A percentile compares a stretch with the other conserved stretches of the same genome.
Conservation (phyloP, 2,329 filamentous ascomycete genomes). For the Chalaropsis thielavioides region DNA sequence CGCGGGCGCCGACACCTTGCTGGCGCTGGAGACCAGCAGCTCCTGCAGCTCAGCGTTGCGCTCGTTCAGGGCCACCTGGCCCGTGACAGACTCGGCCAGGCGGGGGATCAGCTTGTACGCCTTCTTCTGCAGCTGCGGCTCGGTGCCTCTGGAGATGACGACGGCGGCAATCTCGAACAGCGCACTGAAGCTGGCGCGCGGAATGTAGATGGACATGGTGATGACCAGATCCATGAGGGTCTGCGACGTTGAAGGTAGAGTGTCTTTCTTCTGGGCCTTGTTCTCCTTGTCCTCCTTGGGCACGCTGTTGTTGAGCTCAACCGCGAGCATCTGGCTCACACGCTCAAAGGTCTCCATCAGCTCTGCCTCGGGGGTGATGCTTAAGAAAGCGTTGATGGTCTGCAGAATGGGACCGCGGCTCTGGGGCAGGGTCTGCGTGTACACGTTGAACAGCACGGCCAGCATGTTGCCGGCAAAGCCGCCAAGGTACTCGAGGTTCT, state of each 20-base stretch:
- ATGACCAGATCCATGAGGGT: constrained; percentile 95
- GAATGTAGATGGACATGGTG: constrained; percentile 86
- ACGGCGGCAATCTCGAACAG: constrained; percentile 78
- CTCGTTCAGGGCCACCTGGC: constrained; percentile 59
- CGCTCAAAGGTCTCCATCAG: constrained; percentile 78
- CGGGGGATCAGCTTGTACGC: constrained; percentile 95
- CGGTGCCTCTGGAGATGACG: constrained; percentile 65
- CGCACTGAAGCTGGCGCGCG: constrained; percentile 66
- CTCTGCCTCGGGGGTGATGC: constrained; percentile 65
- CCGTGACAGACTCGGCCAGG: constrained; percentile 65
- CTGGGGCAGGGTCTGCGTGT: constrained; percentile 88
- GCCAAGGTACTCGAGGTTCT: constrained; percentile 70
- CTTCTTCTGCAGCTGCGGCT: constrained; percentile 95
- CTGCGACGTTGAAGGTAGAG: constrained; percentile 84
- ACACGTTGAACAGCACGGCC: constrained; percentile 96
- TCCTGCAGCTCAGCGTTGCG: constrained; percentile 65
- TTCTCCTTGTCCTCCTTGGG: constrained; percentile 49
- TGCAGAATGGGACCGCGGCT: constrained; percentile 81
- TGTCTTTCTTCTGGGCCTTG: constrained; percentile 40
- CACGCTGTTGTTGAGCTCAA: constrained; percentile 44
- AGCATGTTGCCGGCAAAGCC: constrained; percentile 75
- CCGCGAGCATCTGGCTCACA: constrained; percentile 70
- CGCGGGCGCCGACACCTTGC: constrained; percentile 76
- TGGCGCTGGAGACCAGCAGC: constrained; percentile 63
- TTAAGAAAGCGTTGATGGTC: constrained; percentile 88